Base-by-base conservation (phyloP, 176 grass and related monocot genomes). In the Aegilops tauschii region DNA sequence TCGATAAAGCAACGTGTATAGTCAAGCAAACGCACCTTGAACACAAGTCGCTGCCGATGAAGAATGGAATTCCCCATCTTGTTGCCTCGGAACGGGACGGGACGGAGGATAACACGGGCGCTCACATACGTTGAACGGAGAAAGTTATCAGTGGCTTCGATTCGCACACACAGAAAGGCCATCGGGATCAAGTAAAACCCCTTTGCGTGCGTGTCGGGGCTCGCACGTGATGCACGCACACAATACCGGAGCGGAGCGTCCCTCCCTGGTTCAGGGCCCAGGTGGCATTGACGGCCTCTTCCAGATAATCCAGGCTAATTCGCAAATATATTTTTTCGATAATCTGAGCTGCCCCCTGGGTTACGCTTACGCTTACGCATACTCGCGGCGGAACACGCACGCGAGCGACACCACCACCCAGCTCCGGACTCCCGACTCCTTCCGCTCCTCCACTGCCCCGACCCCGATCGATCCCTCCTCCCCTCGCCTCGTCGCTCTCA, bases 291-390 rank as follows among this genome's bases (percentile, higher is more conserved):
- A 35, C 9, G 21, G 29, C 42, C 40, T 74, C 69, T 77, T 61
- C 13, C 6, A 76, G 75, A 58, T 58, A 20, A 58, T 21, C 54
- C 17, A 16, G 2, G 52, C 5, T 58, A 17, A 16, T 50, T 50
- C 13, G 12, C 45, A 44, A 44, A 44, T 40, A 40, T 40, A 9
- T 44, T 44, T 12, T 45, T 44, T 4, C 1, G 11, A 45, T 45
- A 50, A 50, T 50, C 64, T 20, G 61, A 42, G 40, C 65, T 73
- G 34, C 12, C 17, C 67, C 32, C 65, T 8, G 54, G 18, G 0
- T 58, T 58, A 58, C 63, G 29, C 79, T 31, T 69, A 82, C 40
- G 84, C 85, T 14, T 69, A 82, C 42, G 84, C 85, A 17, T 30
- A 73, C 39, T 29, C 28, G 74, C 52, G 81, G 65, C 65, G 73